Evolutionary conservation across 441 rosid genomes (phyloP), one percentile per base, ranked within the genome.

Genomic region (Viola pubescens): DNA sequence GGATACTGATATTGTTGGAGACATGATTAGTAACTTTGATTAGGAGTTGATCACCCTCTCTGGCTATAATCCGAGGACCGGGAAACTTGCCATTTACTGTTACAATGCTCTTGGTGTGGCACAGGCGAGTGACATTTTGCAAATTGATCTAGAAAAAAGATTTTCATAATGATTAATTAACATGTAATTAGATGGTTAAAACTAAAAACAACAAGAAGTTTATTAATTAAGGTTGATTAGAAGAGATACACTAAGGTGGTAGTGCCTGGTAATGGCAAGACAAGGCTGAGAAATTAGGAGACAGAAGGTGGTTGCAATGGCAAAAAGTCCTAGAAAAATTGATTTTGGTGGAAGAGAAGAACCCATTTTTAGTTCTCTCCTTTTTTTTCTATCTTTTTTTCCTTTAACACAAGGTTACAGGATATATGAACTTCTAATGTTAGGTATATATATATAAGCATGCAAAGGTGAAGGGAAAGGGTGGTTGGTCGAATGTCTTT

Each of bases 41-140:
- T 3, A 82, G 60, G 9, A 81, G 38, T 41, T 73, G 75, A 57
- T 81, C 84, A 13, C 84, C 88, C 40, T 83, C 86, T 54, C 81
- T 67, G 13, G 77, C 78, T 11, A 73, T 19, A 54, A 81, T 55
- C 4, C 70, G 72, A 58, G 82, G 86, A 8, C 82, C 81, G 0
- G 86, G 86, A 64, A 83, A 83, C 65, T 60, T 16, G 19, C 19
- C 19, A 16, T 16, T 16, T 16, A 16, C 19, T 16, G 19, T 16
- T 16, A 16, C 19, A 16, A 16, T 16, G 19, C 19, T 16, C 19
- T 16, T 16, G 19, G 19, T 16, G 19, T 16, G 19, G 19, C 84
- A 80, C 48, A 78, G 58, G 5, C 82, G 72, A 11, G 84, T 81
- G 66, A 75, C 75, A 13, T 66, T 79, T 62, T 79, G 72, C 75